Evolutionary conservation across 2,329 filamentous ascomycete species (phyloP).

Genomic region (Alternaria arbusti): DNA sequence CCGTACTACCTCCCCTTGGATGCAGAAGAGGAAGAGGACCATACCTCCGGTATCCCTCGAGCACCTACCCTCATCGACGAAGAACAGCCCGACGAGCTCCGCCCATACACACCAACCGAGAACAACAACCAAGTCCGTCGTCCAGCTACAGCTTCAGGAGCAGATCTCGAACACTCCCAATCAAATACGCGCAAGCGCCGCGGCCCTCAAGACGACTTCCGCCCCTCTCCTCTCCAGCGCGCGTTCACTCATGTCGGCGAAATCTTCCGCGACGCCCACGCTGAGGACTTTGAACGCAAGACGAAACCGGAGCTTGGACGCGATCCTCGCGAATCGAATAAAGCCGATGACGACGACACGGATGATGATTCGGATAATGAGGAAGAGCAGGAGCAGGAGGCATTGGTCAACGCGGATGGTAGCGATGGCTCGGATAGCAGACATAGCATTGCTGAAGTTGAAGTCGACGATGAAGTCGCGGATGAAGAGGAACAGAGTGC

Average conservation of each 20-base stretch:
- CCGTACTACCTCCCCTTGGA: constrained; percentile 68
- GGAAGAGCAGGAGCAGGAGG: neutral
- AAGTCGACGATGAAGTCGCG: constrained; percentile 5
- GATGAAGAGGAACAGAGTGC: constrained; percentile 22
- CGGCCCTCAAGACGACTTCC: constrained; percentile 21
- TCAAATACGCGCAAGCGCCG: constrained; percentile 27
- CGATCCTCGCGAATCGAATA: constrained; percentile 34
- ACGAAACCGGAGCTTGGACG: constrained; percentile 58
- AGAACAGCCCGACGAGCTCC: constrained; percentile 30
- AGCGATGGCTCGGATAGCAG: neutral
- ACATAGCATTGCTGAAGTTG: neutral
- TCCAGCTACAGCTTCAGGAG: constrained; percentile 16
- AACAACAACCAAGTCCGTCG: constrained; percentile 17
- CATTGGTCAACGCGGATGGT: neutral
- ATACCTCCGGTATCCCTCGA: constrained; percentile 7
- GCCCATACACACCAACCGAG: constrained; percentile 1
- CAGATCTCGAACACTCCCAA: constrained; percentile 22
- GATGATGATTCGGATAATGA: constrained; percentile 22
- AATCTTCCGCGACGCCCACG: constrained; percentile 83
- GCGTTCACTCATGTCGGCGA: constrained; percentile 64
- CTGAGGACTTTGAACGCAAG: constrained; percentile 89
- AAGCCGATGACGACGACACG: constrained; percentile 38
- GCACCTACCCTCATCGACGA: constrained; percentile 31
- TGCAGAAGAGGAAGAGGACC: constrained; percentile 11
- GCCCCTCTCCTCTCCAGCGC: constrained; percentile 45